Base-by-base conservation (phyloP, 805 yeast species). In the Yarrowia porcina region DNA sequence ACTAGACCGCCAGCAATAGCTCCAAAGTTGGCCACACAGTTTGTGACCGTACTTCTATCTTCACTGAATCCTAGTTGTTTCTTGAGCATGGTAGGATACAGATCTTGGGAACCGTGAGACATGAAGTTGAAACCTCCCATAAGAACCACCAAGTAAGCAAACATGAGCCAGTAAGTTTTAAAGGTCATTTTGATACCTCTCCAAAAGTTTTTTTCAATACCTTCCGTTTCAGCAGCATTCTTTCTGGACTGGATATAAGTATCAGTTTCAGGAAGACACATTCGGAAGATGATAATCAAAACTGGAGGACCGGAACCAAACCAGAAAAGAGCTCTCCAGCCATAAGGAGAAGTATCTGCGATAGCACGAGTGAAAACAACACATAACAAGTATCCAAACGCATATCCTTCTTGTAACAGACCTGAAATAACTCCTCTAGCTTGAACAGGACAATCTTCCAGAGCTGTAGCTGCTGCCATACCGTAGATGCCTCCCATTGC, bases 401-500 rank as follows among this genome's bases (percentile, higher is more conserved):
- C 52, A 18, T 45, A 45, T 1, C 52, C 52, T 20, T 28, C 52
- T 20, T 45, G 52, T 3, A 45, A 36, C 8, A 45, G 25, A 3
- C 52, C 52, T 2, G 52, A 45, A 9, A 45, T 45, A 18, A 45
- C 27, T 18, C 52, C 52, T 45, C 52, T 30, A n/a, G 52, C 52
- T 30, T 45, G 13, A 1, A 30, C 27, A 18, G 52, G 52, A 15
- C 52, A 45, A 68, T 85, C 88, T 66, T 85, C 89, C 27, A 87
- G 76, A 7, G 90, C 85, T 4, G 86, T 83, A 12, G 87, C 87
- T 23, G 86, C 80, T 36, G 85, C 81, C 63, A 83, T 80, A 39
- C 89, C 89, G 70, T 80, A 87, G 57, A 85, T 75, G 63, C 90
- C 90, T 39, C 90, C 90, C 89, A 86, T 84, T 44, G 84, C 82